Evolutionary conservation across 176 grass and related monocot species (phyloP), one percentile per base, ranked within the genome.

Genomic region (Rhipidocladum racemiflorum): DNA sequence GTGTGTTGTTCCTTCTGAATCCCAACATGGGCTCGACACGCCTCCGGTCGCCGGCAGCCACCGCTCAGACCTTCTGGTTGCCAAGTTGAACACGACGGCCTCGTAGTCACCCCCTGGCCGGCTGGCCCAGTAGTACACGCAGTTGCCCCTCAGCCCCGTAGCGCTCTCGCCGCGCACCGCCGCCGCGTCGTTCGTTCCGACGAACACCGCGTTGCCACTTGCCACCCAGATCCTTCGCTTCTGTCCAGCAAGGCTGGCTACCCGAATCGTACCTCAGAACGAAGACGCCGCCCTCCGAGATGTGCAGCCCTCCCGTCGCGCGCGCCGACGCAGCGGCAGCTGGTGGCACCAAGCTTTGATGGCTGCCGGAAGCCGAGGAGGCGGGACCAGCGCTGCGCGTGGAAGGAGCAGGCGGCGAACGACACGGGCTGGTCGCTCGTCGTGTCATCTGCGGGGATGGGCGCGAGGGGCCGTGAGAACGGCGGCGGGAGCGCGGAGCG

Each of bases 71-170:
- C n/a, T 27, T 28, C 71, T 2, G 11, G 17, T 55, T 2, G 9
- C 61, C 71, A 84, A 3, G 61, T n/a, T 21, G 81, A 55, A 66
- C 24, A 56, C 34, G 61, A 75, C 46, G 18, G 81, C 35, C 46
- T 75, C 71, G 46, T 75, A 75, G 11, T 35, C 81, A 16, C 35
- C 71, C 71, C 16, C 71, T 24, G 61, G 48, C 6, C 57, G 34
- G 17, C 24, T 27, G 61, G 53, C 48, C 71, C 71, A 84, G 81
- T 76, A 84, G 81, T 84, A 84, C 7, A 76, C 61, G 81, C 61
- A 56, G 71, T 76, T 54, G 2, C 6, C 48, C 1, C 1, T 53
- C 24, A 84, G 64, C 7, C 20, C 64, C 8, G 18, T 36, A 7
- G 18, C 46, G 24, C 61, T 35, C 6, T 34, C 61, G 48, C 35